Evolutionary conservation across 345 rosid genomes (phyloP).

Genomic region (Pistacia atlantica): DNA sequence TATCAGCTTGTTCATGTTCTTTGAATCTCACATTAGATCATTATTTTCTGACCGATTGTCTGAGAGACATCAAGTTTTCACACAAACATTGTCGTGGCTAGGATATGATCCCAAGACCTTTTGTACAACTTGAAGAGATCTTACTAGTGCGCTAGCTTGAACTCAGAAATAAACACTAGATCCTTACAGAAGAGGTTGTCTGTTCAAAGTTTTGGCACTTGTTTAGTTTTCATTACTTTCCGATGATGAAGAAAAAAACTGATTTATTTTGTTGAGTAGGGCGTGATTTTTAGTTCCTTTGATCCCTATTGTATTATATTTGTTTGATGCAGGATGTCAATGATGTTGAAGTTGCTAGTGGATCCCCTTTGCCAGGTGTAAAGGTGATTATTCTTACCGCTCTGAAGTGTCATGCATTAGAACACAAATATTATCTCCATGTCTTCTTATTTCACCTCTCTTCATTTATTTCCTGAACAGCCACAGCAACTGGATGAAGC

Average conservation of each 20-base stretch:
- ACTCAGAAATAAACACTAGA: not conserved
- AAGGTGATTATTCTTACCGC: slow-evolving; percentile 62
- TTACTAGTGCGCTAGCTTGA: not conserved
- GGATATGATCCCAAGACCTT: not conserved
- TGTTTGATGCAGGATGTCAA: slow-evolving; percentile 60
- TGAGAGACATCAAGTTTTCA: not conserved
- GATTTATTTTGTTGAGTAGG: slow-evolving; percentile 9
- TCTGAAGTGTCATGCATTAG: slow-evolving; percentile 18
- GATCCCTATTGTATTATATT: slow-evolving; percentile 16
- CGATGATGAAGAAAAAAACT: not conserved
- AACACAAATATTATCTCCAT: slow-evolving; percentile 16
- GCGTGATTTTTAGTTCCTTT: slow-evolving; percentile 8
- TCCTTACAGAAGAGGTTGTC: not conserved
- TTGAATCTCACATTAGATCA: not conserved
- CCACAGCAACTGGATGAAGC: slow-evolving; percentile 74
- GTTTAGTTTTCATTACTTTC: slow-evolving; percentile 11
- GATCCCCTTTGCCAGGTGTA: slow-evolving; percentile 97
- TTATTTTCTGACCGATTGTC: not conserved
- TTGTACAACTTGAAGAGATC: not conserved
- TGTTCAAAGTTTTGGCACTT: slow-evolving; percentile 19
- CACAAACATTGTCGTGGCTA: not conserved
- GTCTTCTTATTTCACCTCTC: slow-evolving; percentile 20
- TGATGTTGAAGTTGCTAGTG: slow-evolving; percentile 64
- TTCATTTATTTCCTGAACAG: slow-evolving; percentile 45
- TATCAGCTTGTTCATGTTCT: not conserved